Evolutionary conservation across 192 early-diverging fungal species (phyloP).

Genomic region (Fimicolochytrium jonesii): DNA sequence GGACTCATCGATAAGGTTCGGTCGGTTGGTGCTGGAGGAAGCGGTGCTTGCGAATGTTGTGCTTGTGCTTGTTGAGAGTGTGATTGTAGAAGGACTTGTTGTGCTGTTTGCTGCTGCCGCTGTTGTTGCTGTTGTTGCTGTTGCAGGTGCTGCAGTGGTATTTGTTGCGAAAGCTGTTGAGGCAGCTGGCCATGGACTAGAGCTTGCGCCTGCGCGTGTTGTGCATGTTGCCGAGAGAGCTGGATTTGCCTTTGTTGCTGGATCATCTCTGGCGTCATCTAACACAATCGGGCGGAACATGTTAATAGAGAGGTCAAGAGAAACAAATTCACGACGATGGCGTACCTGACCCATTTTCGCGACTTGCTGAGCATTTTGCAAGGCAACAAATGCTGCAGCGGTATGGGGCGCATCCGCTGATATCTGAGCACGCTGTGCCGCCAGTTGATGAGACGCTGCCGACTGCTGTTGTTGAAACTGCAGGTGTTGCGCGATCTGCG

Average conservation of each 20-base stretch:
- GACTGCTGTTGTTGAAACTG: constrained; percentile 2
- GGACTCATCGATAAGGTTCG: too few relatives aligned
- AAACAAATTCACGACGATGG: neutral
- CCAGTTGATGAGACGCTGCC: neutral
- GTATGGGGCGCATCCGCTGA: constrained; percentile 21
- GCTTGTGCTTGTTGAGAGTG: too few relatives aligned
- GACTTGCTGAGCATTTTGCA: constrained; percentile 31
- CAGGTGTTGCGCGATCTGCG: neutral
- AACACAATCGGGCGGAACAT: neutral
- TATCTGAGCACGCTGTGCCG: neutral
- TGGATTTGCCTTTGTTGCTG: constrained; percentile 21
- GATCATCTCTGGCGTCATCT: constrained; percentile 14
- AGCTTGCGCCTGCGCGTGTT: too few relatives aligned
- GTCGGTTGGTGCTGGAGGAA: too few relatives aligned
- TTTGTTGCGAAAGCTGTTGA: too few relatives aligned
- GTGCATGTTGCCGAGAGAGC: neutral
- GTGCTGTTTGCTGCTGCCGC: neutral
- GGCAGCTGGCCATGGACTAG: neutral
- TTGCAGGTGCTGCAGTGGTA: too few relatives aligned
- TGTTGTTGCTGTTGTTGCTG: constrained; percentile 12
- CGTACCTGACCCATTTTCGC: constrained; percentile 28
- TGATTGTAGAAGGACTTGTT: neutral
- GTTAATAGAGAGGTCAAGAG: neutral
- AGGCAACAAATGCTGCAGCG: constrained; percentile 30
- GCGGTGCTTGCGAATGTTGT: too few relatives aligned